phyloP scores from a whole-genome alignment of 345 rosid genomes.

The Syzygium grande region DNA sequence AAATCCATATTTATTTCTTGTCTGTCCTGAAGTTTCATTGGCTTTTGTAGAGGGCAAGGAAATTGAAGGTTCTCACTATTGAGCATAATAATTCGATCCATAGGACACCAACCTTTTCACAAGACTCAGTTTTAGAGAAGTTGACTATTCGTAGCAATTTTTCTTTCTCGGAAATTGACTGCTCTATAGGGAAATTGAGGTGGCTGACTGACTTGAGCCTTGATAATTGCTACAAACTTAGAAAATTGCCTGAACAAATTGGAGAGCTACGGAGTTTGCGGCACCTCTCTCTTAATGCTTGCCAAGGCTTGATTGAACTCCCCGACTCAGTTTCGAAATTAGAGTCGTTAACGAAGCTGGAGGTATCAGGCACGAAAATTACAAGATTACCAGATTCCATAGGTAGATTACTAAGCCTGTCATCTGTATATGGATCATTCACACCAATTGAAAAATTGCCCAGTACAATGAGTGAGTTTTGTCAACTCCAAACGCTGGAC shows the following conservation, averaged over 20 bases:
- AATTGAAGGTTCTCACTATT: too few relatives aligned
- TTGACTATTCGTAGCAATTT: background rate
- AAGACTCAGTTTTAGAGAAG: background rate
- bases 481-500: background rate
- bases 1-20: too few relatives aligned
- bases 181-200: background rate
- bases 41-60: too few relatives aligned
- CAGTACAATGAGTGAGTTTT: background rate
- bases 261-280: rapidly evolving
- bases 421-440: background rate
- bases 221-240: rapidly evolving
- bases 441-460: background rate
- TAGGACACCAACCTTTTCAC: background rate
- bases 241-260: background rate
- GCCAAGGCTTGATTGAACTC: rapidly evolving
- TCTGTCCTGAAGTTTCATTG: too few relatives aligned
- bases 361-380: background rate
- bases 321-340: background rate
- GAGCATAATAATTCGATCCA: background rate
- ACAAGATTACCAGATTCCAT: background rate
- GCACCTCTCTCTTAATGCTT: rapidly evolving
- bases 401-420: rapidly evolving
- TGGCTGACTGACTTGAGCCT: background rate
- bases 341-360: rapidly evolving
- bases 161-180: background rate